phyloP scores from a whole-genome alignment of 2,329 filamentous ascomycete genomes.

The Xylaria sp. region DNA sequence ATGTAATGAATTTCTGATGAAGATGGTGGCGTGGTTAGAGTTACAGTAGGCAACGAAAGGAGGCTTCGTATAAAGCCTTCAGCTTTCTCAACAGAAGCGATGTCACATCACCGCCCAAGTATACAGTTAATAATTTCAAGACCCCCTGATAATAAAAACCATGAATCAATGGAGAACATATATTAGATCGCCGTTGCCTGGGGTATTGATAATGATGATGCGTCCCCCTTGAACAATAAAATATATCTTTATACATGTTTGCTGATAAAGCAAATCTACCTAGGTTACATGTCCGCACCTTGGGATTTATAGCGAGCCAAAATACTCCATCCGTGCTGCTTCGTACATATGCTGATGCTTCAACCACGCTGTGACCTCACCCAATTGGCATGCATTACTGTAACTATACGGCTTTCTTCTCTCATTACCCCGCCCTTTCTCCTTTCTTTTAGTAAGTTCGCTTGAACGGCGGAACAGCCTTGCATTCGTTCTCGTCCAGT shows the following conservation, averaged over 20 bases:
- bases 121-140: no score
- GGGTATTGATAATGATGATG: no score
- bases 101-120: no score
- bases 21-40: background rate
- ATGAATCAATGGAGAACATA: no score
- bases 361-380: conserved; percentile 28
- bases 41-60: no score
- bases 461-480: conserved; percentile 96
- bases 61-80: no score
- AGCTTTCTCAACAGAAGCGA: no score
- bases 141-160: no score
- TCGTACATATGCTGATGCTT: conserved; percentile 30
- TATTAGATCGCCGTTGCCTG: no score
- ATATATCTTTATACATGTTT: conserved; percentile 46
- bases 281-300: conserved; percentile 44
- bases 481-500: conserved; percentile 95
- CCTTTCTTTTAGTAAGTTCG: conserved; percentile 75
- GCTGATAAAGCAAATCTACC: conserved; percentile 41
- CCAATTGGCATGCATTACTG: conserved; percentile 37
- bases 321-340: conserved; percentile 32
- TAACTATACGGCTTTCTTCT: conserved; percentile 24
- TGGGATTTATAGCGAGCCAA: conserved; percentile 27
- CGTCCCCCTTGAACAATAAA: conserved; percentile 13
- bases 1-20: no score
- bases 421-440: conserved; percentile 22